Conservation (phyloP, 208 protist genomes). For the Naegleria lovaniensis region DNA sequence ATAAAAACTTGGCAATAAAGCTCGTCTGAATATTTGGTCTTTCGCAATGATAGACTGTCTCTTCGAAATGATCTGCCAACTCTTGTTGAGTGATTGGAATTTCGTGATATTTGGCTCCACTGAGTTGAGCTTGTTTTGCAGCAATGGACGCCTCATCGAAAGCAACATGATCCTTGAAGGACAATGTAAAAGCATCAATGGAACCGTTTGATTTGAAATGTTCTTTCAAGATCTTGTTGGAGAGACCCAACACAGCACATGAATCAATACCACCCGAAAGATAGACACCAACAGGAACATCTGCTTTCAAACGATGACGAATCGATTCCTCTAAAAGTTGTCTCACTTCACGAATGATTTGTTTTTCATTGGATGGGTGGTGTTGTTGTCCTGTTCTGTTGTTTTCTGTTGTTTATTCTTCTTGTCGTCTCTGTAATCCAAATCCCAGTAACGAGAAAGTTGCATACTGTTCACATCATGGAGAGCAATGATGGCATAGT, state of each 20-base stretch:
- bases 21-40: not conserved
- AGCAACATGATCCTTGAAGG: not conserved
- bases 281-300: conserved; percentile 75
- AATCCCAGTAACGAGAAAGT: not conserved
- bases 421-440: not conserved
- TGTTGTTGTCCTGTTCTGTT: no score
- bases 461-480: not conserved
- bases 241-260: conserved; percentile 57
- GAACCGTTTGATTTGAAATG: not conserved
- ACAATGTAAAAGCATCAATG: not conserved
- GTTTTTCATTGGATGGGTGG: not conserved
- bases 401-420: no score
- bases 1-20: not conserved
- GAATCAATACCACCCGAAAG: conserved; percentile 71
- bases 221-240: not conserved
- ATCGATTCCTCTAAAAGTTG: conserved; percentile 31
- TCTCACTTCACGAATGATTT: conserved; percentile 10
- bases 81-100: not conserved
- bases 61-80: not conserved
- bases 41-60: not conserved
- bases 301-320: conserved; percentile 50
- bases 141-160: not conserved
- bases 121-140: not conserved
- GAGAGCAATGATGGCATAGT: not conserved
- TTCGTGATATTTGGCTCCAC: not conserved